A percentile compares a stretch with the other conserved stretches of the same genome.
Evolutionary conservation across 2,329 filamentous ascomycete species (phyloP).

Genomic region (Coniella vitis): DNA sequence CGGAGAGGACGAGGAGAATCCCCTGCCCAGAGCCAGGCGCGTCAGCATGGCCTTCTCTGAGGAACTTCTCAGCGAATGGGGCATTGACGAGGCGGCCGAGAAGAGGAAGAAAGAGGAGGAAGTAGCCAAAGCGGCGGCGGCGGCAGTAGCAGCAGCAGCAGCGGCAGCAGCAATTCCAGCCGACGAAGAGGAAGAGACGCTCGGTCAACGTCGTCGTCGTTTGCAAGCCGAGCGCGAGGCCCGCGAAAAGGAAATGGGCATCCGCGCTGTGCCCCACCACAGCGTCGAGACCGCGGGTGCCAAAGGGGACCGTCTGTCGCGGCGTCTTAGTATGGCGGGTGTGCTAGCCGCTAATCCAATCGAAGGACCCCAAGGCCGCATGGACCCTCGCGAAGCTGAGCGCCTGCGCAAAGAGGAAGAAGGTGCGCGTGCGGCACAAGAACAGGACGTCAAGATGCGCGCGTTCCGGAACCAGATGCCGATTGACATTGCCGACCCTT

Average conservation of each 20-base stretch:
- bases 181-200: constrained; percentile 62
- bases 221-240: constrained; percentile 65
- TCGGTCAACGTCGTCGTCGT: constrained; percentile 69
- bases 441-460: constrained; percentile 43
- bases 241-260: constrained; percentile 47
- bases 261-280: constrained; percentile 22
- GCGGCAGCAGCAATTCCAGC: constrained; percentile 21
- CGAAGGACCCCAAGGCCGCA: constrained; percentile 22
- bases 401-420: constrained; percentile 35
- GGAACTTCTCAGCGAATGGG: constrained; percentile 62
- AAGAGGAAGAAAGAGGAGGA: constrained; percentile 26
- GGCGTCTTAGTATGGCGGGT: constrained; percentile 52
- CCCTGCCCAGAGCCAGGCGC: constrained; percentile 47
- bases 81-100: constrained; percentile 38
- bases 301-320: constrained; percentile 27
- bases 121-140: constrained; percentile 24
- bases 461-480: constrained; percentile 45
- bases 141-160: constrained; percentile 19
- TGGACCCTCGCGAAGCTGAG: constrained; percentile 34
- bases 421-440: constrained; percentile 32
- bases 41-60: constrained; percentile 61
- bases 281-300: neutral
- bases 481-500: constrained; percentile 27
- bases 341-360: constrained; percentile 42
- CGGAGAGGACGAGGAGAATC: constrained; percentile 40